A percentile compares a stretch with the other conserved stretches of the same genome.
Conservation (phyloP, 495 filamentous ascomycete genomes). For the Delitschia confertaspora region DNA sequence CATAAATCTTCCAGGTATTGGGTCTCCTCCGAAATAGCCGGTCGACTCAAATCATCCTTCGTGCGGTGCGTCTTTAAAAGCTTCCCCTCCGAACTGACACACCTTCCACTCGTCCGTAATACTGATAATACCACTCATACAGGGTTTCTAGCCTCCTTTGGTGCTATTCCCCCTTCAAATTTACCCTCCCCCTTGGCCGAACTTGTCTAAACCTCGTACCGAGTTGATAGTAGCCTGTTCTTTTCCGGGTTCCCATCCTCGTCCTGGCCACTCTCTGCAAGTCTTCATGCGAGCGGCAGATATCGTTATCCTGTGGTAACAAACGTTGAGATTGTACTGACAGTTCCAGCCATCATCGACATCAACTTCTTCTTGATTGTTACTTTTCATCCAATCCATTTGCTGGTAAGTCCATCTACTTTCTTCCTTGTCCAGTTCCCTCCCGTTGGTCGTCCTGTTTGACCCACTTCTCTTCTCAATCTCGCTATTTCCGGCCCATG, state of each 20-base stretch:
- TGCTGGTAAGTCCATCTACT: slow-evolving; percentile 17
- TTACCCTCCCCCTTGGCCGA: slow-evolving; percentile 24
- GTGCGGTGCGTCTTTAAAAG: slow-evolving; percentile 11
- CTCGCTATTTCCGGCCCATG: slow-evolving; percentile 23
- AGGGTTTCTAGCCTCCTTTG: slow-evolving; percentile 22
- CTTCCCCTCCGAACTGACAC: slow-evolving; percentile 22
- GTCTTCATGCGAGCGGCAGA: too few relatives aligned
- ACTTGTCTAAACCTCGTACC: slow-evolving; percentile 20
- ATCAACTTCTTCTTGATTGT: neutral
- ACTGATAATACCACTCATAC: slow-evolving; percentile 18
- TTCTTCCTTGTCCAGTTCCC: slow-evolving; percentile 6
- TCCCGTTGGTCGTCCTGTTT: slow-evolving; percentile 4
- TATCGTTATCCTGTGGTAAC: too few relatives aligned
- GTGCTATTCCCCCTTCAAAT: slow-evolving; percentile 5
- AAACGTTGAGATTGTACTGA: neutral
- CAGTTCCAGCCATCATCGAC: neutral
- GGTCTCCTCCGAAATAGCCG: slow-evolving; percentile 17
- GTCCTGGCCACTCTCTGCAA: slow-evolving; percentile 7
- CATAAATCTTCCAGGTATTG: slow-evolving; percentile 2
- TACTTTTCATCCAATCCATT: neutral
- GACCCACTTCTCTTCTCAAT: slow-evolving; percentile 14
- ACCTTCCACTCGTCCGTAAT: slow-evolving; percentile 28
- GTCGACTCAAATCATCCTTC: slow-evolving; percentile 8
- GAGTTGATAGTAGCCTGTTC: slow-evolving; percentile 16
- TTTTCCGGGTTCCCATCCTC: slow-evolving; percentile 22